A percentile compares a stretch with the other conserved stretches of the same genome.
phyloP scores from a whole-genome alignment of 1,284 basidiomycete species.

The Vanrija sp. region DNA sequence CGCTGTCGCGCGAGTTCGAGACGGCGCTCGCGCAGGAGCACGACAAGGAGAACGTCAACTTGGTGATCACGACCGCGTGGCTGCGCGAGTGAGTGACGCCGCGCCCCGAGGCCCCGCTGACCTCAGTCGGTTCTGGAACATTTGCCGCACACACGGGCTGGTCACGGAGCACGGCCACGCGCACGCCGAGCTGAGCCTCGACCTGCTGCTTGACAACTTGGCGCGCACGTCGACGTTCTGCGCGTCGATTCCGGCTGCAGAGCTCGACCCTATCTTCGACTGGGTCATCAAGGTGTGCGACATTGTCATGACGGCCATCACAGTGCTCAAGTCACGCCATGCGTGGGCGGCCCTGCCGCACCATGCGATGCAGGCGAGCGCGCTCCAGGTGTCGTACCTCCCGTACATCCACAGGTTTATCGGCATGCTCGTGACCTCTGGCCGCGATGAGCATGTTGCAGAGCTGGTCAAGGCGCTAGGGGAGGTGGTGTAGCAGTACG shows the following conservation, averaged over 20 bases:
- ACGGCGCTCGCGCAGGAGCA: background rate
- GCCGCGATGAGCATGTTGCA: no score
- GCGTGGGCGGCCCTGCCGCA: background rate
- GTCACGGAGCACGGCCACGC: background rate
- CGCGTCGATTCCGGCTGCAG: background rate
- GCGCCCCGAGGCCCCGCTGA: background rate
- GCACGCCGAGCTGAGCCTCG: background rate
- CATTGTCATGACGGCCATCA: background rate
- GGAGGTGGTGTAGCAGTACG: background rate
- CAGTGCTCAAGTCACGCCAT: background rate
- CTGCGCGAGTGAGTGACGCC: background rate
- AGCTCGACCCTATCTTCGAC: background rate
- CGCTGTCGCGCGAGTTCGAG: background rate
- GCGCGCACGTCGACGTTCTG: background rate
- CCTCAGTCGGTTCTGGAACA: background rate
- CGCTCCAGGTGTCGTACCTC: background rate
- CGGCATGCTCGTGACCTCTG: background rate
- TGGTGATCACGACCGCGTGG: background rate
- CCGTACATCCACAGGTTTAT: background rate
- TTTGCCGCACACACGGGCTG: background rate
- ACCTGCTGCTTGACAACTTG: background rate
- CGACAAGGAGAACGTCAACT: background rate
- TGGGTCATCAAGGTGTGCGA: background rate
- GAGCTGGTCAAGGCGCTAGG: background rate
- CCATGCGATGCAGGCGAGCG: background rate